Conservation (phyloP, 208 protist species). For the Endotrypanum monterogeii region DNA sequence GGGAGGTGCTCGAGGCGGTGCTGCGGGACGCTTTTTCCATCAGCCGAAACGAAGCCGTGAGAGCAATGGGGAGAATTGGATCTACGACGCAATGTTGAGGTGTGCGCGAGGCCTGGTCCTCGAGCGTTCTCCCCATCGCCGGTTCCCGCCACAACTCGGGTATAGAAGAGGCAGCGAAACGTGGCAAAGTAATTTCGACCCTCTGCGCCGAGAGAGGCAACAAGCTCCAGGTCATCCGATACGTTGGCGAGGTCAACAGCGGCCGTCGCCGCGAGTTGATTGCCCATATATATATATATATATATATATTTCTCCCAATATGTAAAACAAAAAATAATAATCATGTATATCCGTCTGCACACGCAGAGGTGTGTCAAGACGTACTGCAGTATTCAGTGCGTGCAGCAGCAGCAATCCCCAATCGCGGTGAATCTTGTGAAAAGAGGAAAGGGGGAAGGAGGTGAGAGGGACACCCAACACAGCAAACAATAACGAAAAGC, state of each 20-base stretch:
- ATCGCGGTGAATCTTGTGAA: too few species aligned
- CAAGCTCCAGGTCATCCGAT: slow-evolving; percentile 42
- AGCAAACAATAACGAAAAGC: too few species aligned
- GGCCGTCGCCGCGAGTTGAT: slow-evolving; percentile 65
- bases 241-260: slow-evolving; percentile 70
- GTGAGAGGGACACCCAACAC: too few species aligned
- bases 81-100: too few species aligned
- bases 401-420: neutral
- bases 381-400: neutral
- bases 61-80: slow-evolving; percentile 1
- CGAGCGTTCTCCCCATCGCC: neutral
- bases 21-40: neutral
- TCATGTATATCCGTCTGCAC: neutral
- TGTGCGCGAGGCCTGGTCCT: neutral
- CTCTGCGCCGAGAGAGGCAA: slow-evolving; percentile 56
- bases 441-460: too few species aligned
- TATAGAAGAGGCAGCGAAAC: slow-evolving; percentile 54
- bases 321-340: neutral
- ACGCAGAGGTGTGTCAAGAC: neutral
- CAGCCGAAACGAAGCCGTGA: slow-evolving; percentile 14
- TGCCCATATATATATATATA: slow-evolving; percentile 85
- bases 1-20: slow-evolving; percentile 8
- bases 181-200: slow-evolving; percentile 69
- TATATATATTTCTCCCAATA: neutral
- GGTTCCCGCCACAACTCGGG: neutral